A percentile compares a stretch with the other conserved stretches of the same genome.
Evolutionary conservation across 1,139 yeast species (phyloP).

Genomic region (Kodamaea arcana): DNA sequence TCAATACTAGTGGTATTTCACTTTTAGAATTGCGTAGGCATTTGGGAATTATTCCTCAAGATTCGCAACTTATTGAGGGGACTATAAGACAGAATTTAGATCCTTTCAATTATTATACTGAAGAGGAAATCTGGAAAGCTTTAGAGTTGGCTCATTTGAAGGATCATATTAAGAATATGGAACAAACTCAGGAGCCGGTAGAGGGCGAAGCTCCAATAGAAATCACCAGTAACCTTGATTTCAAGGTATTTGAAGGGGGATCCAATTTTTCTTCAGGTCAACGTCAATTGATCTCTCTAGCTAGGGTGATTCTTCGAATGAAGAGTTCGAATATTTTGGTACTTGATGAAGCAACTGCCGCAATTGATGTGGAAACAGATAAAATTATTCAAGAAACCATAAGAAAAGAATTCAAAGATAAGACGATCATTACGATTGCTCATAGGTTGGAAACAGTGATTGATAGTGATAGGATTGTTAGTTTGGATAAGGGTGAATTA

Average conservation of each 20-base stretch:
- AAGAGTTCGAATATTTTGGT: conserved; percentile 57
- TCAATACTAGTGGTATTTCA: conserved; percentile 44
- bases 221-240: conserved; percentile 30
- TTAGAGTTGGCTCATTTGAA: conserved; percentile 51
- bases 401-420: conserved; percentile 54
- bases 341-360: conserved; percentile 83
- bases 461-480: conserved; percentile 71
- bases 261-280: conserved; percentile 75
- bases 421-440: conserved; percentile 77
- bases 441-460: conserved; percentile 79
- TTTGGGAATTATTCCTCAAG: conserved; percentile 65
- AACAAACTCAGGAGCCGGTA: conserved; percentile 18
- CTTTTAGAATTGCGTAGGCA: conserved; percentile 50
- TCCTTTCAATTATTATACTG: conserved; percentile 49
- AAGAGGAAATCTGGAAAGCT: conserved; percentile 53
- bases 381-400: conserved; percentile 71
- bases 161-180: conserved; percentile 38
- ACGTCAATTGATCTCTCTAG: conserved; percentile 69
- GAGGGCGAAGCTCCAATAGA: conserved; percentile 9
- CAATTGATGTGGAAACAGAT: conserved; percentile 80
- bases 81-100: conserved; percentile 58
- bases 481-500: conserved; percentile 63
- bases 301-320: conserved; percentile 60
- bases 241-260: conserved; percentile 62
- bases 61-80: conserved; percentile 64